These are phyloP conservation scores for Alternaria dauci DNA, from an alignment of 2,329 filamentous ascomycete species.

Conservation along the genomic window DNA sequence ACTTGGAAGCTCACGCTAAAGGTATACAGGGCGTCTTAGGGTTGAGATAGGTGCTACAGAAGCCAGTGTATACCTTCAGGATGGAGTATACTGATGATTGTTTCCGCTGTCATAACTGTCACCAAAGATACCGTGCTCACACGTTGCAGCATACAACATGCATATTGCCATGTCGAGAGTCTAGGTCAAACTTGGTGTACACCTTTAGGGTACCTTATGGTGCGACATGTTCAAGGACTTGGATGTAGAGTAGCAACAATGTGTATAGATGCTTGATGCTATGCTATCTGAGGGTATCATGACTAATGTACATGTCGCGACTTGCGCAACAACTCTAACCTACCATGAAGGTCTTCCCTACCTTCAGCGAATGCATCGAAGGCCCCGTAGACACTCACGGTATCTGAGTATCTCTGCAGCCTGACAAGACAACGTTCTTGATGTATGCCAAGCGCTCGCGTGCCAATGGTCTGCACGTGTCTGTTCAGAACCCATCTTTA, in stretches of 20 bases:
- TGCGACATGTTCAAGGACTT: neutral
- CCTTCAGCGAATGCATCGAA: neutral
- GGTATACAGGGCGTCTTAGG: neutral
- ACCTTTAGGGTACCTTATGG: neutral
- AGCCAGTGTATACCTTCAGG: no score
- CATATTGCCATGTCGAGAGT: no score
- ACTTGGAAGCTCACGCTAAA: neutral
- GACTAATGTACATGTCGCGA: neutral
- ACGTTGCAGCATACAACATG: no score
- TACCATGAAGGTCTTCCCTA: neutral
- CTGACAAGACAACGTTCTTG: neutral
- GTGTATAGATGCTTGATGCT: neutral
- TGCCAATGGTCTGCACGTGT: neutral
- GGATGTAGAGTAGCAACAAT: neutral
- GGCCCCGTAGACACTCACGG: no score
- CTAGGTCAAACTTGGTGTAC: no score
- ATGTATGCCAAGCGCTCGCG: neutral
- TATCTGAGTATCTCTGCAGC: neutral
- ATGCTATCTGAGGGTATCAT: neutral
- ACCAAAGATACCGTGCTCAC: no score
- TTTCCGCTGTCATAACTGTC: no score
- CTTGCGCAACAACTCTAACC: conserved; percentile 1
- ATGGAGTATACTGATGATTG: no score
- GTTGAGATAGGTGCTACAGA: no score
- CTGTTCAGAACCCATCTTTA: neutral